Evolutionary conservation across 1,284 basidiomycete species (phyloP), one percentile per base, ranked within the genome.

Genomic region (Moniliophthora roreri): DNA sequence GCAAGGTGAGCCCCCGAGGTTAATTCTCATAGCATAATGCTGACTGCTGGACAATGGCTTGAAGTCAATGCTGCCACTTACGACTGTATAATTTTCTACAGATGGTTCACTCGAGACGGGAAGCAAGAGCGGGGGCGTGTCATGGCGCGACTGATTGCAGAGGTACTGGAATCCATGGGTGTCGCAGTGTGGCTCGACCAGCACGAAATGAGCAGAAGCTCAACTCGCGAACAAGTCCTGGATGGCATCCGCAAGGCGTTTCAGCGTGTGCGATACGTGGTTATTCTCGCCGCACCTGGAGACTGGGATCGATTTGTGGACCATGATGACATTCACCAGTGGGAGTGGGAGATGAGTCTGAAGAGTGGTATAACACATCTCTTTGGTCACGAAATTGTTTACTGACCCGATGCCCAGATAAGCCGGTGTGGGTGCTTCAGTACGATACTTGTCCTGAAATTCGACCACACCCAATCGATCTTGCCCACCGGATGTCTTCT

Each of bases 271-370:
- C 35, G 24, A 16, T 49, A 36, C 37, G 48, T 49, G 48, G 37
- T 49, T 23, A 49, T 49, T 23, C 48, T 49, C 16, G 48, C 48
- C 11, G 48, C 34, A 13, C 48, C 48, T 4, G 48, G 48, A 26
- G 48, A 49, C 16, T 49, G 48, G 48, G 20, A 49, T 36, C 35
- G 48, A 38, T 49, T 49, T 23, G n/a, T 18, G 11, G 38, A 49
- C 36, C 18, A 49, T 2, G 48, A 49, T 16, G 48, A 49, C 24
- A 49, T 49, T 15, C 48, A 49, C 23, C 32, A 35, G 4, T 49
- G 48, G 48, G 48, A 49, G 18, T 49, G 48, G 48, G 48, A 49
- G 26, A 49, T 49, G 4, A 49, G 48, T 15, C 16, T 49, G 21
- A 49, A 38, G n/a, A 49, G 48, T 21, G 24, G 48, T 49, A 38